These are phyloP conservation scores for Kalmusia sp. DNA, from an alignment of 2,329 filamentous ascomycete genomes.

Conservation along the genomic window DNA sequence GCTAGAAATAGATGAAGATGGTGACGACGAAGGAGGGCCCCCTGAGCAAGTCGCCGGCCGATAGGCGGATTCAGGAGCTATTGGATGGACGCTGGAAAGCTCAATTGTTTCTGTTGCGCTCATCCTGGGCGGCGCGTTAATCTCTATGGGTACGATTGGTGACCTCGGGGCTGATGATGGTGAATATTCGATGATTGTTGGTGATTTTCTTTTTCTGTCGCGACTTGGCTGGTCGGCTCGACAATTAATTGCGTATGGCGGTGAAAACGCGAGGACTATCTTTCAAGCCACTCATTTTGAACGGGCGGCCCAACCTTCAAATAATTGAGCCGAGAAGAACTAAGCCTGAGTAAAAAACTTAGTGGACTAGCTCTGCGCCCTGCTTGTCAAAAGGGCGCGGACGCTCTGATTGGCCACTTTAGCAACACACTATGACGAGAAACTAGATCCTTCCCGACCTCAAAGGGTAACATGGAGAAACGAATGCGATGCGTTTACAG, in stretches of 20 bases:
- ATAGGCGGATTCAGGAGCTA: neutral
- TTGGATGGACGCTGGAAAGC: neutral
- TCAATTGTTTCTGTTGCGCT: conserved; percentile 1
- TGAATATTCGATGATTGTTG: neutral
- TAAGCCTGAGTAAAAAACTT: neutral
- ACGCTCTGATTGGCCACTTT: neutral
- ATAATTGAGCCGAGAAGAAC: neutral
- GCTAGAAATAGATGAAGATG: neutral
- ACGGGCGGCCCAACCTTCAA: too few species aligned
- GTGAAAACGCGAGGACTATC: too few species aligned
- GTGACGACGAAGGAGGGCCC: neutral
- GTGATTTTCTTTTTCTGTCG: neutral
- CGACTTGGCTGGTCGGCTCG: neutral
- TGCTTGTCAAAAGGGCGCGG: neutral
- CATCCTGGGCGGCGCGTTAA: neutral
- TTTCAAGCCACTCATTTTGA: too few species aligned
- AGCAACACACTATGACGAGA: neutral
- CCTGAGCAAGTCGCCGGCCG: neutral
- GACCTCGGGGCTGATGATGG: too few species aligned
- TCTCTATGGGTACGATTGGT: neutral
- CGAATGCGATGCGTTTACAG: too few species aligned
- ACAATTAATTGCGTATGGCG: neutral
- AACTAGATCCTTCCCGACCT: neutral
- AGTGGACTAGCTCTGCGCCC: neutral
- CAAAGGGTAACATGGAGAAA: neutral